Evolutionary conservation across 805 yeast species (phyloP).

Genomic region (Yarrowia keelungensis): DNA sequence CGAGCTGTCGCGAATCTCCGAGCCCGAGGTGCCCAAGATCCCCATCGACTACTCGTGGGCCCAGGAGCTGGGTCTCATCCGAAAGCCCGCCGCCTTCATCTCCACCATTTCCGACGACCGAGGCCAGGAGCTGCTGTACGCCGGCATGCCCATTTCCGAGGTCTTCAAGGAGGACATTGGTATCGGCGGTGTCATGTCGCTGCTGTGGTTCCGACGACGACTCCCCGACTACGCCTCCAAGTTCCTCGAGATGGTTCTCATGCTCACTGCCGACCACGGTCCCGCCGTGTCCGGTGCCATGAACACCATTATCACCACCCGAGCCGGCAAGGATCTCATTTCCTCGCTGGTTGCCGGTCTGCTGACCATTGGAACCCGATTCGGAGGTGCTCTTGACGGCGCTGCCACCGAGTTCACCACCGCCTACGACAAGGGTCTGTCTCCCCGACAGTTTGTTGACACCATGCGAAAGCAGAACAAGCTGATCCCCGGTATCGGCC

Average conservation of each 20-base stretch:
- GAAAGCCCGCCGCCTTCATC: slow-evolving; percentile 58
- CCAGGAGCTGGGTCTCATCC: slow-evolving; percentile 56
- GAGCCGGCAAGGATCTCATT: slow-evolving; percentile 58
- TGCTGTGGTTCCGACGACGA: slow-evolving; percentile 57
- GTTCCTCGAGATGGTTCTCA: slow-evolving; percentile 58
- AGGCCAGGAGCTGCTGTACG: slow-evolving; percentile 56
- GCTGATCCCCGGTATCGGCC: slow-evolving; percentile 58
- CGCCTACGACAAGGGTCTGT: slow-evolving; percentile 55
- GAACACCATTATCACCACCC: slow-evolving; percentile 58
- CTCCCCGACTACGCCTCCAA: slow-evolving; percentile 55
- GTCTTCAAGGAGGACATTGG: slow-evolving; percentile 58
- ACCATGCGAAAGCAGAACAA: slow-evolving; percentile 57
- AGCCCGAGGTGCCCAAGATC: slow-evolving; percentile 57
- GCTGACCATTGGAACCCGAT: slow-evolving; percentile 56
- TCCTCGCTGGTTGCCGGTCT: slow-evolving; percentile 57
- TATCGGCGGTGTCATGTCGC: slow-evolving; percentile 58
- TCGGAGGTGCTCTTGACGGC: slow-evolving; percentile 58
- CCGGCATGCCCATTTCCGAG: slow-evolving; percentile 57
- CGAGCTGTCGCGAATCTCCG: slow-evolving; percentile 51
- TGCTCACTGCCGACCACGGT: slow-evolving; percentile 59
- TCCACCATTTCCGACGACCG: slow-evolving; percentile 58
- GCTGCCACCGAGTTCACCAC: slow-evolving; percentile 56
- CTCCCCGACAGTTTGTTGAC: slow-evolving; percentile 57
- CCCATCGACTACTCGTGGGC: slow-evolving; percentile 59
- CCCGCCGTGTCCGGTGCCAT: slow-evolving; percentile 58